Percentiles rank a stretch among this genome's conserved stretches.
Conservation (phyloP, 441 rosid species). For the Erodium chrysanthum region DNA sequence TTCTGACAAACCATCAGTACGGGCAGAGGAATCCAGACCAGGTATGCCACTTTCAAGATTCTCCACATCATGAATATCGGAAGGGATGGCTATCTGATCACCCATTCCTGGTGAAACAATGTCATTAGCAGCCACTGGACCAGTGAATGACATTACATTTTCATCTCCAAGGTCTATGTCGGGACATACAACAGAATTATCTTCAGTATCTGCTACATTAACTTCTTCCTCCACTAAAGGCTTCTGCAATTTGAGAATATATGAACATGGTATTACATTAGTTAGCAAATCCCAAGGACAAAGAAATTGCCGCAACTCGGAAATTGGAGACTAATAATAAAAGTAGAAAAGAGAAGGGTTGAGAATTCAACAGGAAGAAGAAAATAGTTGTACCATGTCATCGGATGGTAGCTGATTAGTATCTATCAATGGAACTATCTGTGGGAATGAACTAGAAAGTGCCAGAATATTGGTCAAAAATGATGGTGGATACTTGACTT, state of each 20-base stretch:
- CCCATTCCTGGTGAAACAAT: constrained; percentile 34
- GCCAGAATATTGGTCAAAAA: constrained; percentile 68
- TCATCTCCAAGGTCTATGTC: constrained; percentile 40
- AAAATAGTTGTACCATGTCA: constrained; percentile 32
- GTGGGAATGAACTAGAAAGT: constrained; percentile 70
- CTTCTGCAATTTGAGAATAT: constrained; percentile 31
- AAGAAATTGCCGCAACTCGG: background rate
- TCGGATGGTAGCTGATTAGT: constrained; percentile 28
- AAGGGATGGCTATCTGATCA: constrained; percentile 27
- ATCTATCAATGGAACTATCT: constrained; percentile 47
- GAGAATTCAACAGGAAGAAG: constrained; percentile 7
- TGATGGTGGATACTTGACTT: constrained; percentile 64
- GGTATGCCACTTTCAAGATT: constrained; percentile 68
- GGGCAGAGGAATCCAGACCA: constrained; percentile 68
- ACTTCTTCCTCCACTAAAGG: constrained; percentile 42
- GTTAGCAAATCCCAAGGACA: background rate
- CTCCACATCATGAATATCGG: constrained; percentile 37
- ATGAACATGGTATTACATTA: constrained; percentile 15
- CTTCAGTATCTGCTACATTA: constrained; percentile 19
- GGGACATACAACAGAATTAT: constrained; percentile 24
- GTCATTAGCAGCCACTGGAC: constrained; percentile 40
- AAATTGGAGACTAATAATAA: background rate
- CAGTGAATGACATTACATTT: constrained; percentile 31
- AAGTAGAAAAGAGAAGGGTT: background rate
- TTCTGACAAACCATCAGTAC: constrained; percentile 45